A percentile compares a stretch with the other conserved stretches of the same genome.
Evolutionary conservation across 2,329 filamentous ascomycete genomes (phyloP).

Genomic region (Kalaharituber pfeilii): DNA sequence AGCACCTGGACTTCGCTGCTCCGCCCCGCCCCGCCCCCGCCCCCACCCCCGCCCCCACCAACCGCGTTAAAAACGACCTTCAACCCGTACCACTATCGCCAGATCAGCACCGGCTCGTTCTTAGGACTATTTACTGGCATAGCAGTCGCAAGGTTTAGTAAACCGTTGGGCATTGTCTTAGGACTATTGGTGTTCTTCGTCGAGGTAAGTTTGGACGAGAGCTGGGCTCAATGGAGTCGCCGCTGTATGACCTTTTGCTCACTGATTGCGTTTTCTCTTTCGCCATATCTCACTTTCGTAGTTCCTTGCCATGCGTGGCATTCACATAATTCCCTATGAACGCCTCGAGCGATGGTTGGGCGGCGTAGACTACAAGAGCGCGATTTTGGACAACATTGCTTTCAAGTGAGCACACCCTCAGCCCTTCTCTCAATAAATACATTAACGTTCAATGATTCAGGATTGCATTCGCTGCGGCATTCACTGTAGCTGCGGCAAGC

Average conservation of each 20-base stretch:
- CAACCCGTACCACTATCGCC: conserved; percentile 15
- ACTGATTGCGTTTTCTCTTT: too few relatives aligned
- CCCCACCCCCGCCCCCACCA: neutral
- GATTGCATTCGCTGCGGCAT: conserved; percentile 16
- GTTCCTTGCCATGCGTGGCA: conserved; percentile 13
- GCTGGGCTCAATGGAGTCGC: too few relatives aligned
- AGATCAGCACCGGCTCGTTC: conserved; percentile 16
- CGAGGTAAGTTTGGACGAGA: conserved; percentile 10
- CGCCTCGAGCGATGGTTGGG: conserved; percentile 12
- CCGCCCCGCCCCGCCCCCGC: neutral
- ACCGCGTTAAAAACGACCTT: conserved; percentile 4
- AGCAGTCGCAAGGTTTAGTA: conserved; percentile 15
- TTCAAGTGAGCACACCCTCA: conserved; percentile 17
- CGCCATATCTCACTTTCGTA: neutral
- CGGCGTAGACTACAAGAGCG: conserved; percentile 12
- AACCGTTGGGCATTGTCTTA: conserved; percentile 11
- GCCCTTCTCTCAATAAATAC: neutral
- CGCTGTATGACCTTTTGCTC: too few relatives aligned
- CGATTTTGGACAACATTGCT: conserved; percentile 16
- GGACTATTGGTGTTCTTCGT: conserved; percentile 15
- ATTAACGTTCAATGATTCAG: conserved; percentile 4
- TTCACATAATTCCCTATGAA: conserved; percentile 14
- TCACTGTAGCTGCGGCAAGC: conserved; percentile 9
- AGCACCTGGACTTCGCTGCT: too few relatives aligned
- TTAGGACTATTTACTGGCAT: conserved; percentile 14